Evolutionary conservation across 352 stramenopile genomes (phyloP).

Genomic region (Phytophthora fragariaefolia): DNA sequence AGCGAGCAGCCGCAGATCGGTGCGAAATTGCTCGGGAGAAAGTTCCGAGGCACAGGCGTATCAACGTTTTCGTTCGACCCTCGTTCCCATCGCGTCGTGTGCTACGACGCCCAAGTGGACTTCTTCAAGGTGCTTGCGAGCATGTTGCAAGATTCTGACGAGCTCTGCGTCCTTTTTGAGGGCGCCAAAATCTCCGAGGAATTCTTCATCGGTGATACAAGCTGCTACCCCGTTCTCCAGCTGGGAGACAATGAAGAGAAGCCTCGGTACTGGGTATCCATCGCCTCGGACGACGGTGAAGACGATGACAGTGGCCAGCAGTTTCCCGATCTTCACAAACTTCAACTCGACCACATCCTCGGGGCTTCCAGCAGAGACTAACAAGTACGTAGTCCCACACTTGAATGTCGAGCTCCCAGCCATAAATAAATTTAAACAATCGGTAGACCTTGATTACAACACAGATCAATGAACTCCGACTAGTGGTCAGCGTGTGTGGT

Average conservation of each 20-base stretch:
- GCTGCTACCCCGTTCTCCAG: conserved; percentile 20
- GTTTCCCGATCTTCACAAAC: conserved; percentile 15
- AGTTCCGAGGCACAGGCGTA: conserved; percentile 39
- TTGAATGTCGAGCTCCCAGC: no score
- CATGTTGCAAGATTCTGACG: conserved; percentile 46
- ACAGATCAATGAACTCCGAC: no score
- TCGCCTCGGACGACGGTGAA: conserved; percentile 6
- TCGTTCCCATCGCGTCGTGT: conserved; percentile 45
- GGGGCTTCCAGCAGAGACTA: no score
- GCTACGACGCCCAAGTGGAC: conserved; percentile 56
- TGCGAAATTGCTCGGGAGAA: conserved; percentile 37
- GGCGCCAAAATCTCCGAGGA: conserved; percentile 53
- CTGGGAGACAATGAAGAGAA: conserved; percentile 15
- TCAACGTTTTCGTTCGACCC: conserved; percentile 58
- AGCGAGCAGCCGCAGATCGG: conserved; percentile 33
- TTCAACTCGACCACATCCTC: conserved; percentile 32
- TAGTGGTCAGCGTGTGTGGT: no score
- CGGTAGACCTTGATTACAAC: no score
- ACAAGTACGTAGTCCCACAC: no score
- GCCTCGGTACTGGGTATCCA: conserved; percentile 1
- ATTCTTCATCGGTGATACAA: conserved; percentile 52
- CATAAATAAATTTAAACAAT: no score
- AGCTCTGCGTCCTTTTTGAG: conserved; percentile 51
- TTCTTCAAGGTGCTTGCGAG: conserved; percentile 51
- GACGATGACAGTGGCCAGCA: conserved; percentile 14